Evolutionary conservation across 345 rosid species (phyloP).

Genomic region (Stellera chamaejasme): DNA sequence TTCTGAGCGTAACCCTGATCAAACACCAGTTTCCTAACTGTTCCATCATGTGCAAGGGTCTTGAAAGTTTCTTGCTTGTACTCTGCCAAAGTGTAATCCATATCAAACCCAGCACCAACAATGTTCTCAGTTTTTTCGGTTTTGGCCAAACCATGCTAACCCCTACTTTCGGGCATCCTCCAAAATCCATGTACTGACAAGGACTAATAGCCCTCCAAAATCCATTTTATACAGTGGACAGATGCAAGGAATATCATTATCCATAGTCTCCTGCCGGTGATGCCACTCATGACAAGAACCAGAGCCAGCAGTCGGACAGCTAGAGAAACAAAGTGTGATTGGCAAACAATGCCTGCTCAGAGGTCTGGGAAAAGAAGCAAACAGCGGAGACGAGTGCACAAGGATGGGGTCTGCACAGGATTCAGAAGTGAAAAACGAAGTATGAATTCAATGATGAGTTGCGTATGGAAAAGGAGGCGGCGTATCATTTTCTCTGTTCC

Average conservation of each 20-base stretch:
- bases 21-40: slow-evolving; percentile 64
- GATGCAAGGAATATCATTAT: no score
- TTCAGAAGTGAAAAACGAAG: slow-evolving; percentile 21
- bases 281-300: no score
- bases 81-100: slow-evolving; percentile 93
- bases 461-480: slow-evolving; percentile 36
- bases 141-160: no score
- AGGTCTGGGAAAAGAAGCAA: slow-evolving; percentile 28
- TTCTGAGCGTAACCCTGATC: slow-evolving; percentile 79
- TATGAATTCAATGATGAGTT: slow-evolving; percentile 12
- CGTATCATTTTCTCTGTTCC: slow-evolving; percentile 59
- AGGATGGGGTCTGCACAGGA: slow-evolving; percentile 73
- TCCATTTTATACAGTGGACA: no score
- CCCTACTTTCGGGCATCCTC: no score
- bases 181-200: no score
- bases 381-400: slow-evolving; percentile 49
- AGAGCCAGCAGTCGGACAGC: no score
- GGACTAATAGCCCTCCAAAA: no score
- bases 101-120: slow-evolving; percentile 80
- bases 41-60: slow-evolving; percentile 78
- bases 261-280: no score
- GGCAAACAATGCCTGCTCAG: slow-evolving; percentile 12
- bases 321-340: no score
- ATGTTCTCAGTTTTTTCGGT: slow-evolving; percentile 67
- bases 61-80: slow-evolving; percentile 86